Evolutionary conservation across 768 basidiomycete species (phyloP), one percentile per base, ranked within the genome.

Genomic region (Phylloporus sp.): DNA sequence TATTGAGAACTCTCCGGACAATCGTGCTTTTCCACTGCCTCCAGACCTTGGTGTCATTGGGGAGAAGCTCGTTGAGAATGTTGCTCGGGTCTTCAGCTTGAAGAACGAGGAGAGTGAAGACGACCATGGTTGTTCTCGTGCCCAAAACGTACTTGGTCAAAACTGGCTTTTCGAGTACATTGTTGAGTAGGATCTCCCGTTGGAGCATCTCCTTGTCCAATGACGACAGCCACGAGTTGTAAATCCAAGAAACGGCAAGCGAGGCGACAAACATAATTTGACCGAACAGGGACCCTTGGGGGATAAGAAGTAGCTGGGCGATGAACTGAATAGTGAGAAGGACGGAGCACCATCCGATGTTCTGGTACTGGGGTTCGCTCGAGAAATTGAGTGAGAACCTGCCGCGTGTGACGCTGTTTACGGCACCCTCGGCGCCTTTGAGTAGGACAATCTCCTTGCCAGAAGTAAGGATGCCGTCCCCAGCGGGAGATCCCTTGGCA

Each of bases 151-250:
- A 65, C 41, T 65, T 68, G 41, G 50, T 62, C 52, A 66, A 46
- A 23, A 24, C 8, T 2, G 68, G 67, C 0, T 45, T 47, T 27
- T 53, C 28, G 31, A 69, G 64, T 6, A 69, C 66, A 2, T 41
- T 55, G 22, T 58, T 23, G 11, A 70, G 16, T 6, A 70, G 18
- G 11, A 71, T 50, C 20, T 58, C 45, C 23, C 53, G 59, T 51
- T 73, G 62, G 9, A 62, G 55, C 36, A 56, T 59, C 13, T 65
- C 68, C 47, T 56, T 68, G 42, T 78, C 73, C 70, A 77, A 57
- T 8, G 67, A 69, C 3, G 72, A 66, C 2, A 73, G 45, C 59
- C 62, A 72, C 10, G 62, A 64, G 39, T 71, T 73, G 45, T 73
- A 72, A 4, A 55, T 20, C 69, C 69, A 72, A 13, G 72, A 73